Conservation (phyloP, 2,329 filamentous ascomycete species). For the Thielaviopsis cerberus region DNA sequence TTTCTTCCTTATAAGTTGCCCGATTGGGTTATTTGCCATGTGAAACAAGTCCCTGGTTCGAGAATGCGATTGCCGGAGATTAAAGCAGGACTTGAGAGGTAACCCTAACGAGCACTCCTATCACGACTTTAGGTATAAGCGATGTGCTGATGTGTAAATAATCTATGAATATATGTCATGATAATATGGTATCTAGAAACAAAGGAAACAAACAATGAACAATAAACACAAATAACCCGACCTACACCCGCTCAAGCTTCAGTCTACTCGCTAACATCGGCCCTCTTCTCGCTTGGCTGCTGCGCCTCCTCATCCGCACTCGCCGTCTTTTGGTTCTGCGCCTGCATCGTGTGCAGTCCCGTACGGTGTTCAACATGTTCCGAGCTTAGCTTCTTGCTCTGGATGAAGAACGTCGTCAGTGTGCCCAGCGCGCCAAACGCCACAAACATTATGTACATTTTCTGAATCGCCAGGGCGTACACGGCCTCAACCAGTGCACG, state of each 20-base stretch:
- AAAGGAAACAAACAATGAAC: not conserved
- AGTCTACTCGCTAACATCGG: not conserved
- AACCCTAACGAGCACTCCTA: not conserved
- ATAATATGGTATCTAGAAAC: not conserved
- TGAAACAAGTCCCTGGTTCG: not conserved
- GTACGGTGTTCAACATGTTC: constrained; percentile 41
- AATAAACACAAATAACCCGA: not conserved
- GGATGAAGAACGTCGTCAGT: constrained; percentile 28
- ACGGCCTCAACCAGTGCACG: constrained; percentile 25
- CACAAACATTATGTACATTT: constrained; percentile 41
- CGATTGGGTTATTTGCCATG: not conserved
- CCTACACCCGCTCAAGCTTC: too few species aligned
- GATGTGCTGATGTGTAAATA: not conserved
- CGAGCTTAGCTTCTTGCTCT: constrained; percentile 32
- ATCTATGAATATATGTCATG: not conserved
- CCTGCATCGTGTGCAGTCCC: constrained; percentile 26
- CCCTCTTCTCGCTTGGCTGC: not conserved
- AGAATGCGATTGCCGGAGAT: not conserved
- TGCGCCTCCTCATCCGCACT: not conserved
- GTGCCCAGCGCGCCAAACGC: constrained; percentile 30
- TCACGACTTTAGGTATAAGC: not conserved
- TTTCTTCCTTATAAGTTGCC: not conserved
- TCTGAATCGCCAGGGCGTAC: constrained; percentile 31
- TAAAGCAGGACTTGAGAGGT: not conserved
- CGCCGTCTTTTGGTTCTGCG: not conserved